A percentile compares a stretch with the other conserved stretches of the same genome.
These are phyloP conservation scores for Crataegus laevigata DNA, from an alignment of 306 rosid genomes.

Conservation along the genomic window DNA sequence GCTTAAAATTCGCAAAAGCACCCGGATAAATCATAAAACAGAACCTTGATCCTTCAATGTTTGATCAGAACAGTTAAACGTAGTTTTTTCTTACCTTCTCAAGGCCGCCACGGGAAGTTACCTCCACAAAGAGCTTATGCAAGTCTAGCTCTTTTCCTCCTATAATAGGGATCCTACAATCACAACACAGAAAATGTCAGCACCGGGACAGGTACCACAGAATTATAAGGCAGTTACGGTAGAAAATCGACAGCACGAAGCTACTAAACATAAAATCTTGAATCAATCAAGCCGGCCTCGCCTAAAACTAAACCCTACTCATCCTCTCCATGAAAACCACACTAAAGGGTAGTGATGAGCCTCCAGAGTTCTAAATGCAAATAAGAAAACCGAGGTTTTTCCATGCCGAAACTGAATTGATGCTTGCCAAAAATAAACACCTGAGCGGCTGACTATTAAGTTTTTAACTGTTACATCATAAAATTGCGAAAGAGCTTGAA, in stretches of 20 bases:
- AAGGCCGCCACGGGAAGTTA: constrained; percentile 76
- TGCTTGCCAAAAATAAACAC: not conserved
- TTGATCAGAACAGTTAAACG: not conserved
- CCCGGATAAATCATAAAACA: not conserved
- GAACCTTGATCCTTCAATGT: not conserved
- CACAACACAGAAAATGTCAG: not conserved
- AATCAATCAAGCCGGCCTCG: not conserved
- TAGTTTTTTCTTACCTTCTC: constrained; percentile 43
- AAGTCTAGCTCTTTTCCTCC: constrained; percentile 79
- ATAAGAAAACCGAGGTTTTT: too few species aligned
- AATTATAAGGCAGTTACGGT: not conserved
- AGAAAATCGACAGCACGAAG: not conserved
- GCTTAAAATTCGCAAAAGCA: not conserved
- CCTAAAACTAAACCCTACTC: too few species aligned
- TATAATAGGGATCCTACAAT: constrained; percentile 63
- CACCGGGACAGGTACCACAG: not conserved
- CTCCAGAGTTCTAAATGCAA: too few species aligned
- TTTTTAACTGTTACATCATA: not conserved
- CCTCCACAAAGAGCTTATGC: constrained; percentile 74
- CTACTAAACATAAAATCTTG: not conserved
- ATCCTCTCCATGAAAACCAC: not conserved
- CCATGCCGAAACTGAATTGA: not conserved
- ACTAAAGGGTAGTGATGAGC: not conserved
- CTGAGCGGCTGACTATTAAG: too few species aligned
- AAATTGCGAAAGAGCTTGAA: not conserved